phyloP scores from a whole-genome alignment of 805 yeast genomes.

The Pichia paraexigua region DNA sequence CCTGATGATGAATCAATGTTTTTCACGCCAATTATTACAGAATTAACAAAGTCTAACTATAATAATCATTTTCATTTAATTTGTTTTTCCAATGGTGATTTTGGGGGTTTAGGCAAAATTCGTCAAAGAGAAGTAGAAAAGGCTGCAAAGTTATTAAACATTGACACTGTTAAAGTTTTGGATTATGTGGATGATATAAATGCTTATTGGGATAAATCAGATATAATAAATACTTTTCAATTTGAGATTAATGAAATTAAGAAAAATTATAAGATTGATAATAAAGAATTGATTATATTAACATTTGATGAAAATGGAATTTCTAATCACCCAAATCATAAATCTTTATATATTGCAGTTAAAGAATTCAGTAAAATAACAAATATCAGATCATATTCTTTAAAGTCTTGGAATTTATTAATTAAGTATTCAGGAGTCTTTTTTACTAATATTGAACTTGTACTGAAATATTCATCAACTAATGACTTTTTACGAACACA shows the following conservation, averaged over 20 bases:
- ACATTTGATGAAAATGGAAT: constrained; percentile 83
- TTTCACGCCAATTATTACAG: constrained; percentile 71
- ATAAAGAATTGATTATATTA: constrained; percentile 36
- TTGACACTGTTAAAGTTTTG: constrained; percentile 38
- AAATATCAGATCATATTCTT: constrained; percentile 16
- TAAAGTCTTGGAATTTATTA: constrained; percentile 27
- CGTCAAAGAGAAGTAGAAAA: constrained; percentile 52
- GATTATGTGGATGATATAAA: constrained; percentile 63
- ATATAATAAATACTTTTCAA: constrained; percentile 33
- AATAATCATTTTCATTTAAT: constrained; percentile 48
- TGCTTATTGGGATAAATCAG: constrained; percentile 48
- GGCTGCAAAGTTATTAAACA: constrained; percentile 49
- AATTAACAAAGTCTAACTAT: constrained; percentile 37
- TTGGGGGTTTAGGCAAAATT: constrained; percentile 59
- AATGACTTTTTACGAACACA: neutral
- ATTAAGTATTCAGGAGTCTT: constrained; percentile 45
- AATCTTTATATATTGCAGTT: constrained; percentile 49
- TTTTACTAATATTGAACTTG: constrained; percentile 30
- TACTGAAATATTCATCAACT: neutral
- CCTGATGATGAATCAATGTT: constrained; percentile 99
- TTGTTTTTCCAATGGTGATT: constrained; percentile 74
- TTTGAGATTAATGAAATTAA: constrained; percentile 6
- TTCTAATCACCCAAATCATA: constrained; percentile 84
- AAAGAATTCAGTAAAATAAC: constrained; percentile 23
- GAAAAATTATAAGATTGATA: constrained; percentile 10